Base-by-base conservation (phyloP, 805 yeast species). In the Kluyveromyces aestuarii region DNA sequence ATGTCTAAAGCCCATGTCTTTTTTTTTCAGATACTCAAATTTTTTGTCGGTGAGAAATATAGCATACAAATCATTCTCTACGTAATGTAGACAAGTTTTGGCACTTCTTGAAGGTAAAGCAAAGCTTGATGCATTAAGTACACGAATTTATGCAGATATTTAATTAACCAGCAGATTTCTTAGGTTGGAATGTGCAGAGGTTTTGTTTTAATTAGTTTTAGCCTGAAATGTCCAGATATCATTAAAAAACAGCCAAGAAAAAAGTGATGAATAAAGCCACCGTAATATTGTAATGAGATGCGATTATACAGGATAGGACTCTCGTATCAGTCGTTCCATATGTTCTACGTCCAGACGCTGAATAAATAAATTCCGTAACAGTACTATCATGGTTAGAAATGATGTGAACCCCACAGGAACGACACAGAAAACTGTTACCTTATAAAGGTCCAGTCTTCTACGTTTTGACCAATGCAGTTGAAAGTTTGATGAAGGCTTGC, bases 361-460 rank as follows among this genome's bases (percentile, higher is more conserved):
- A 25, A 89, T 86, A 54, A 89, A 72, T 45, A 89, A 69, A 44
- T 85, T 79, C 51, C 98, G 69, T 16, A 91, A 69, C 37, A 91
- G 69, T 0, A 90, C 93, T 37, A 89, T 72, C 96, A 90, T 87
- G 2, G 98, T 89, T 21, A 90, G 68, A 59, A 93, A 91, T 57
- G 96, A 87, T 5, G 98, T 97, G 51, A 91, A 60, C 0, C 99
- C 98, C 16, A 91, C 88, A 0, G 99, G 99, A n/a, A 91, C 96
- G 39, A 91, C 99, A 2, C 98, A 97, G 69, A 87, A 91, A 1
- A 91, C 97, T 0, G 86, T 88, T 45, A 93, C 86, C 56, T 85
- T 87, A 64, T 88, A 87, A 48, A 90, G 73, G 63, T 91, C 95
- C 51, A 90, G 86, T 36, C 89, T 82, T 48, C 96, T 74, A 39